phyloP scores from a whole-genome alignment of 1,139 yeast genomes.

The Blastobotrys malaysiensis region DNA sequence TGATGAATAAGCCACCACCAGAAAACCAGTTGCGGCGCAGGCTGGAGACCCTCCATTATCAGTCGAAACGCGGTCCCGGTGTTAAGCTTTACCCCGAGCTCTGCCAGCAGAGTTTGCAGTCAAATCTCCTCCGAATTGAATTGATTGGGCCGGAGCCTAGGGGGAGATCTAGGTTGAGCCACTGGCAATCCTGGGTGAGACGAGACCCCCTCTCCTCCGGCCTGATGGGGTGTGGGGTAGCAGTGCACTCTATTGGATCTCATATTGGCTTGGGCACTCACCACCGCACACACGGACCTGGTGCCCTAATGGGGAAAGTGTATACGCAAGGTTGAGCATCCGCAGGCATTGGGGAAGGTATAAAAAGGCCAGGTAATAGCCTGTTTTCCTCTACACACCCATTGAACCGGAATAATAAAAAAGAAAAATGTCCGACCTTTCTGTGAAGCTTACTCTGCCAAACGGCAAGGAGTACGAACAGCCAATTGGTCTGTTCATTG shows the following conservation, averaged over 20 bases:
- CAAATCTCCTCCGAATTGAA: too few relatives aligned
- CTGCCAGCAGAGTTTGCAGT: too few relatives aligned
- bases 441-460: constrained; percentile 45
- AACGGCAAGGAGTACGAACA: constrained; percentile 55
- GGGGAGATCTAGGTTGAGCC: too few relatives aligned
- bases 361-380: background rate
- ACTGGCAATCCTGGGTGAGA: too few relatives aligned
- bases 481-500: constrained; percentile 61
- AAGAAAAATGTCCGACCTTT: background rate
- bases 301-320: background rate
- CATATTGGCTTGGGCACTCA: too few relatives aligned
- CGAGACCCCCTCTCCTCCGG: too few relatives aligned
- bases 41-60: background rate
- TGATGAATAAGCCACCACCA: background rate
- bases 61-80: too few relatives aligned
- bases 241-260: too few relatives aligned
- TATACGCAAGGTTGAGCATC: background rate
- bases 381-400: background rate
- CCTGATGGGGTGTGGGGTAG: background rate
- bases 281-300: too few relatives aligned
- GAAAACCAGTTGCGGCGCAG: background rate
- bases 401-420: background rate
- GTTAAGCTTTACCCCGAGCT: background rate
- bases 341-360: background rate
- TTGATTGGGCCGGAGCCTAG: too few relatives aligned